Base-by-base conservation (phyloP, 768 basidiomycete genomes). In the Auriscalpium orientale region DNA sequence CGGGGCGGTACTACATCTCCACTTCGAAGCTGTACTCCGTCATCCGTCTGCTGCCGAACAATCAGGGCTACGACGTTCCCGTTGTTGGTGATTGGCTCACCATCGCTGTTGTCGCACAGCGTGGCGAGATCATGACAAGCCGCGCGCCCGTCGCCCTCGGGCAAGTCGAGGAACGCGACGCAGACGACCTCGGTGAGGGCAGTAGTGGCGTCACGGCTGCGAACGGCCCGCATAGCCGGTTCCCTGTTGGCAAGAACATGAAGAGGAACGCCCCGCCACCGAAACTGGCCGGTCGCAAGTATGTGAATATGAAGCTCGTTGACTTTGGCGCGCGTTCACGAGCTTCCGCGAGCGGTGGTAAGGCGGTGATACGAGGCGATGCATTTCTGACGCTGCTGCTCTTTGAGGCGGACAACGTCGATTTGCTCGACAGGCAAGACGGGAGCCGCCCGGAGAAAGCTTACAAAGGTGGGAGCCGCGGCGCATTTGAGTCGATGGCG, bases 11-110 rank as follows among this genome's bases (percentile, higher is more conserved):
- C 70, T 91, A 89, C 65, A 76, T 99, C 46, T 85, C 92, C 0
- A 93, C 94, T 0, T 95, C 94, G 1, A 83, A 77, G 18, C 75
- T 99, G 37, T 99, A 99, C 72, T 92, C 93, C 9, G 80, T 85
- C 47, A 78, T 93, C 45, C 84, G 89, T 10, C 80, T 88, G 0
- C 77, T 85, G 13, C 82, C 87, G 0, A 83, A 89, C 66, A 87
- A 56, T 36, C 84, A 88, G 56, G 85, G 84, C 16, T 95, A 93
- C 68, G 94, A 98, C 46, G 81, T 99, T 1, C 95, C 95, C 10
- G 85, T 98, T 1, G 81, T 82, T 7, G 90, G 90, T 2, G 97
- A 98, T 69, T 98, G 92, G 89, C 80, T 98, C 44, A 95, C 94
- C 7, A 91, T 99, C 48, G 95, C 92, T 2, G 95, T 98, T 5